phyloP scores from a whole-genome alignment of 2,329 filamentous ascomycete species.

The Beauveria bassiana region DNA sequence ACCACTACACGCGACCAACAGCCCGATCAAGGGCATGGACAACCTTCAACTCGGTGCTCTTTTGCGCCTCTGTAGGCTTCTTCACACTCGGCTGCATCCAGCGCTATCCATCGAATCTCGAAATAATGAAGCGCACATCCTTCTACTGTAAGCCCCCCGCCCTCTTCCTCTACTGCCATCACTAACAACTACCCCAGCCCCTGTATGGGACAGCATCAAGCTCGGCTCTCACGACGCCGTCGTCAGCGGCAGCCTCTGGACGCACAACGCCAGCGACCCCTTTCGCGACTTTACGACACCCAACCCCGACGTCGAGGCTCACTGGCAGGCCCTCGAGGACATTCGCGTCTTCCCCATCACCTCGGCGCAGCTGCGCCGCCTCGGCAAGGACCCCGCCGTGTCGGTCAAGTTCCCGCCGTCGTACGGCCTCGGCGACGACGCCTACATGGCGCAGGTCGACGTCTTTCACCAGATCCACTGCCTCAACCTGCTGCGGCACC shows the following conservation, averaged over 20 bases:
- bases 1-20: neutral
- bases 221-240: neutral
- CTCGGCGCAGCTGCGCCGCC: constrained; percentile 17
- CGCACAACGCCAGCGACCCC: neutral
- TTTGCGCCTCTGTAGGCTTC: neutral
- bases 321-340: constrained; percentile 1
- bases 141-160: neutral
- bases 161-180: neutral
- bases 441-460: constrained; percentile 27
- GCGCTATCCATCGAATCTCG: neutral
- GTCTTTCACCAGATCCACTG: constrained; percentile 19
- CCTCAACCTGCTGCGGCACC: constrained; percentile 15
- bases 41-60: neutral
- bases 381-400: constrained; percentile 23
- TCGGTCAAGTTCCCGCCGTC: constrained; percentile 20
- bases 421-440: constrained; percentile 23
- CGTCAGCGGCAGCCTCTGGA: neutral
- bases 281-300: neutral
- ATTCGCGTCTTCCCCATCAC: constrained; percentile 15
- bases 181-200: neutral
- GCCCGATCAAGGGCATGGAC: neutral
- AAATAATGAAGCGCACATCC: constrained; percentile 3
- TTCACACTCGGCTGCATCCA: neutral
- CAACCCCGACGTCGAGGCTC: neutral
- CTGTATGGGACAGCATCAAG: constrained; percentile 7